Evolutionary conservation across 176 grass and related monocot genomes (phyloP).

Genomic region (Triticum timopheevii): DNA sequence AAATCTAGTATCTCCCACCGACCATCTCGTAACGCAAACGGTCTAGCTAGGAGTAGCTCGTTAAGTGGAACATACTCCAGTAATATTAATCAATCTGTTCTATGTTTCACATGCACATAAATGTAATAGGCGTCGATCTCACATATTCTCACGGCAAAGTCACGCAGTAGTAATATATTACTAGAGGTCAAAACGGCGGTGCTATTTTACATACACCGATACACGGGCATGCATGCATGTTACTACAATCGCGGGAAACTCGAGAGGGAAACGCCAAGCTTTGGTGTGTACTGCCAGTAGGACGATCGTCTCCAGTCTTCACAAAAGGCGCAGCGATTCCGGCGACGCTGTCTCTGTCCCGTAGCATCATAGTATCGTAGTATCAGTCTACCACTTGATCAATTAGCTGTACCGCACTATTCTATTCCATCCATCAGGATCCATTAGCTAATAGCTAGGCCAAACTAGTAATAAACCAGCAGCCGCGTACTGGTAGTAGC

Average conservation of each 20-base stretch:
- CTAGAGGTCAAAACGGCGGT: slow-evolving; percentile 25
- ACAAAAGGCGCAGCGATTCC: slow-evolving; percentile 92
- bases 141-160: background rate
- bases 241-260: slow-evolving; percentile 25
- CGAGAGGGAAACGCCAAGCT: slow-evolving; percentile 39
- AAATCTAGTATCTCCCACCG: background rate
- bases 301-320: slow-evolving; percentile 50
- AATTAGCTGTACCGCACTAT: slow-evolving; percentile 41
- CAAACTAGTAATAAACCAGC: slow-evolving; percentile 14
- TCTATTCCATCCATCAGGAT: slow-evolving; percentile 42
- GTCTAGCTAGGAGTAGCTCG: background rate
- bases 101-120: background rate
- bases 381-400: slow-evolving; percentile 4
- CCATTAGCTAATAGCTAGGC: background rate
- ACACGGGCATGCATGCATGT: background rate
- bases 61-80: background rate
- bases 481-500: background rate
- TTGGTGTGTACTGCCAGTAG: background rate
- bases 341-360: slow-evolving; percentile 61
- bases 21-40: background rate
- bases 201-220: background rate
- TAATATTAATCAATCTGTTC: background rate
- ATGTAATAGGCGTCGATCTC: background rate
- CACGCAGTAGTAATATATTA: too few relatives aligned
- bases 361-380: background rate